Percentiles rank a stretch among this genome's conserved stretches.
Conservation (phyloP, 2,329 filamentous ascomycete species). For the Exophiala calicioides region DNA sequence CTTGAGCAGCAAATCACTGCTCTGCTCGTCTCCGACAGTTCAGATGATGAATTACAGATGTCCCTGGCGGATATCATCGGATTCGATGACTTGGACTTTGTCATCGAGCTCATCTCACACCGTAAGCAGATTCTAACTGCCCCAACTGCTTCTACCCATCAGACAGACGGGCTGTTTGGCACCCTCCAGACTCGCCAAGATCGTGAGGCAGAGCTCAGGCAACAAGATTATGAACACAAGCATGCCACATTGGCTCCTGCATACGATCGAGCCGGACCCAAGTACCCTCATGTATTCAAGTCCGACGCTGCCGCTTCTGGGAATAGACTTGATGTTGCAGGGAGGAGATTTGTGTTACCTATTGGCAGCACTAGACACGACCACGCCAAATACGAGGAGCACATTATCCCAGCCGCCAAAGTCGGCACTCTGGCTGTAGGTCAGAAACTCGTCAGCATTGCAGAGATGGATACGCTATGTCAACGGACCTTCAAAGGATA, state of each 20-base stretch:
- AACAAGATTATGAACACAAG: constrained; percentile 82
- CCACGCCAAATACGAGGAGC: constrained; percentile 82
- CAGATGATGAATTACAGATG: constrained; percentile 88
- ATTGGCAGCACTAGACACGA: constrained; percentile 71
- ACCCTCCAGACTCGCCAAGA: constrained; percentile 73
- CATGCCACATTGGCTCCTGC: constrained; percentile 68
- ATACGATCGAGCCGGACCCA: constrained; percentile 67
- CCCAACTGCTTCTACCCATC: constrained; percentile 35
- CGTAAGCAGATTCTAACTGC: constrained; percentile 64
- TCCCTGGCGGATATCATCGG: constrained; percentile 86
- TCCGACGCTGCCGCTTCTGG: constrained; percentile 68
- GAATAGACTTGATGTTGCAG: constrained; percentile 77
- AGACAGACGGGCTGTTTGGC: constrained; percentile 50
- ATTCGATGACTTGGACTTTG: constrained; percentile 89
- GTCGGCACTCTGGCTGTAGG: constrained; percentile 72
- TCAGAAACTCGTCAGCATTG: constrained; percentile 75
- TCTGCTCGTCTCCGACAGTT: constrained; percentile 67
- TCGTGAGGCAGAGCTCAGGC: constrained; percentile 73
- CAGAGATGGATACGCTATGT: constrained; percentile 84
- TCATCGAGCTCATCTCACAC: constrained; percentile 84
- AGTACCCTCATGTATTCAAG: constrained; percentile 94
- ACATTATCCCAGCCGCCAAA: constrained; percentile 77
- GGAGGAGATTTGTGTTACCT: constrained; percentile 81
- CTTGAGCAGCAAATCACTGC: constrained; percentile 76
- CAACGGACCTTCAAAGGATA: constrained; percentile 92